Evolutionary conservation across 2,329 filamentous ascomycete species (phyloP), one percentile per base, ranked within the genome.

Genomic region (Aspergillus transmontanensis): DNA sequence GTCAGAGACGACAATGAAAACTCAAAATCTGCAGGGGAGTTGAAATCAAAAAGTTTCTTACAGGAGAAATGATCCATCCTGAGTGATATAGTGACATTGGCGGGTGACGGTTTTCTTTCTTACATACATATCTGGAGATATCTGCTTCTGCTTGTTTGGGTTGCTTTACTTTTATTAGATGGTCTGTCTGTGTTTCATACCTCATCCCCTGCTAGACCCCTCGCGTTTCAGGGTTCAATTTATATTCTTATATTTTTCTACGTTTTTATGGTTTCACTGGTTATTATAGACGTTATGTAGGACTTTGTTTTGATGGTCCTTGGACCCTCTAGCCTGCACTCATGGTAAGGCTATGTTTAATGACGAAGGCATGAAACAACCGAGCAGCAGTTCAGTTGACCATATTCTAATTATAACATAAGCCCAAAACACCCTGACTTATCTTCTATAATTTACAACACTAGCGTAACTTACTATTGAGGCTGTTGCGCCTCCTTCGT

Each of bases 1-100:
- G 75, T 71, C 76, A 65, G 64, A 69, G 66, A 71, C 61, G 67
- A 68, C 59, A 61, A 64, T 66, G 61, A 60, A 59, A 63, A 64
- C 61, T 54, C 46, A 67, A 68, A 65, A 54, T 34, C 58, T 51
- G 63, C 57, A 51, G 63, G 62, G 60, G 36, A 41, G 58, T 41
- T 58, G 48, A 19, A 45, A 65, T 68, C 10, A 46, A 66, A 69
- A 69, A 65, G 66, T 66, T 68, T 63, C 55, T 60, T 64, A 66
- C 61, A 68, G 65, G 67, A 68, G 68, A 61, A 62, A 69, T 66
- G 67, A 69, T 57, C 61, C 64, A 58, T 69, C 67, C 66, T 67
- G 66, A 51, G 48, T 58, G 66, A 65, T 59, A 62, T 60, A 60
- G 28, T 51, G 48, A 51, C 28, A 32, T 34, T 3, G 48, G 48